Conservation (phyloP, 1,139 yeast species). For the Blastobotrys persicus region DNA sequence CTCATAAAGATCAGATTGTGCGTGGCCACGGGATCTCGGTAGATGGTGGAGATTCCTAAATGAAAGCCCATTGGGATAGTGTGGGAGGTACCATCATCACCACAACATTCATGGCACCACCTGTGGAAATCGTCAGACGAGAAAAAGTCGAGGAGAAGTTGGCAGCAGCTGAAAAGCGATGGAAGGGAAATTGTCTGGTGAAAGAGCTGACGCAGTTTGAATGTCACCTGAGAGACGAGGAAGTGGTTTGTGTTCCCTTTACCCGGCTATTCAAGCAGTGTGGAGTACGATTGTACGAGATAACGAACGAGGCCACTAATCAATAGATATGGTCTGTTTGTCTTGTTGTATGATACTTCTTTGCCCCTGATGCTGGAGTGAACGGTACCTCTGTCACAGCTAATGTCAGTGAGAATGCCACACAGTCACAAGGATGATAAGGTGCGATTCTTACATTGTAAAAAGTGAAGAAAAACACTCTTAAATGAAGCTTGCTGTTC, state of each 20-base stretch:
- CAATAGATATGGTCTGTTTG: no score
- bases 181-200: conserved; percentile 39
- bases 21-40: no score
- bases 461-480: no score
- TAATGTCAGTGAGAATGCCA: no score
- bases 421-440: no score
- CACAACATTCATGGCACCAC: conserved; percentile 29
- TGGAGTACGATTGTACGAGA: neutral
- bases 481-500: no score
- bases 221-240: conserved; percentile 23
- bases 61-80: neutral
- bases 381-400: neutral
- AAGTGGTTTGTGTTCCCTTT: conserved; percentile 28
- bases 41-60: no score
- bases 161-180: conserved; percentile 14
- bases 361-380: neutral
- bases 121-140: conserved; percentile 23
- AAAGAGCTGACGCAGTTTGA: conserved; percentile 47
- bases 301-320: neutral
- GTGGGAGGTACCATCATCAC: neutral
- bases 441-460: no score
- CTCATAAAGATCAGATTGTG: no score
- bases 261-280: conserved; percentile 23
- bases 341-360: neutral
- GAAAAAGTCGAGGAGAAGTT: conserved; percentile 15